These are phyloP conservation scores for Lasiodiplodia hormozganensis DNA, from an alignment of 2,329 filamentous ascomycete species.

Conservation along the genomic window DNA sequence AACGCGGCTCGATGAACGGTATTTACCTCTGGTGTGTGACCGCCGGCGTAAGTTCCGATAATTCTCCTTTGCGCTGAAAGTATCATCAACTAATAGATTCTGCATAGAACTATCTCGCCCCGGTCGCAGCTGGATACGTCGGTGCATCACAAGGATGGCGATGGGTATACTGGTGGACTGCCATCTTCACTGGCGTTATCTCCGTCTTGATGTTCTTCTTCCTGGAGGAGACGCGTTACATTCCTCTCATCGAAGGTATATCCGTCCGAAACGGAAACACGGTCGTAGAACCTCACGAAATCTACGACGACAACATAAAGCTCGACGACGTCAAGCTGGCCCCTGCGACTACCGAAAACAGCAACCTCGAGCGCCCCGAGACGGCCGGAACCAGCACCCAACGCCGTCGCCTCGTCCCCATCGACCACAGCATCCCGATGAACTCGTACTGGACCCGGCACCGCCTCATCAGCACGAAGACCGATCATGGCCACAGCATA, in stretches of 20 bases:
- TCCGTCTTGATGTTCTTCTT: slow-evolving; percentile 63
- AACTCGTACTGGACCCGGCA: slow-evolving; percentile 44
- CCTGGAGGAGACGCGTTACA: slow-evolving; percentile 66
- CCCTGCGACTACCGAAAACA: not conserved
- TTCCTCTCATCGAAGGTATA: slow-evolving; percentile 54
- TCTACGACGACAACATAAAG: not conserved
- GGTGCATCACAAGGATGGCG: slow-evolving; percentile 44
- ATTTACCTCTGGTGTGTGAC: slow-evolving; percentile 52
- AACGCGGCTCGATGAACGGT: slow-evolving; percentile 56
- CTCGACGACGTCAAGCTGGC: slow-evolving; percentile 10
- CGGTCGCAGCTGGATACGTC: slow-evolving; percentile 45
- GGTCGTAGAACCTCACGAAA: not conserved
- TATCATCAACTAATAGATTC: slow-evolving; percentile 53
- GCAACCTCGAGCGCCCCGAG: slow-evolving; percentile 4
- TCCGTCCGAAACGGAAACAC: slow-evolving; percentile 40
- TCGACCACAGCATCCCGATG: slow-evolving; percentile 46
- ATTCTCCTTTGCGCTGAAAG: slow-evolving; percentile 39
- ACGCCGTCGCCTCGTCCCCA: slow-evolving; percentile 32
- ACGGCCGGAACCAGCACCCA: slow-evolving; percentile 26
- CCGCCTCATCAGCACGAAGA: slow-evolving; percentile 41
- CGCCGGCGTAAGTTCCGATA: slow-evolving; percentile 48
- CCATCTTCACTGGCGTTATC: slow-evolving; percentile 58
- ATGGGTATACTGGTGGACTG: slow-evolving; percentile 56
- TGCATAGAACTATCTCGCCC: slow-evolving; percentile 54
- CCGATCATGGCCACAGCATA: slow-evolving; percentile 38